Evolutionary conservation across 371 early-diverging fungal genomes (phyloP).

Genomic region (Rhizopus stolonifer): DNA sequence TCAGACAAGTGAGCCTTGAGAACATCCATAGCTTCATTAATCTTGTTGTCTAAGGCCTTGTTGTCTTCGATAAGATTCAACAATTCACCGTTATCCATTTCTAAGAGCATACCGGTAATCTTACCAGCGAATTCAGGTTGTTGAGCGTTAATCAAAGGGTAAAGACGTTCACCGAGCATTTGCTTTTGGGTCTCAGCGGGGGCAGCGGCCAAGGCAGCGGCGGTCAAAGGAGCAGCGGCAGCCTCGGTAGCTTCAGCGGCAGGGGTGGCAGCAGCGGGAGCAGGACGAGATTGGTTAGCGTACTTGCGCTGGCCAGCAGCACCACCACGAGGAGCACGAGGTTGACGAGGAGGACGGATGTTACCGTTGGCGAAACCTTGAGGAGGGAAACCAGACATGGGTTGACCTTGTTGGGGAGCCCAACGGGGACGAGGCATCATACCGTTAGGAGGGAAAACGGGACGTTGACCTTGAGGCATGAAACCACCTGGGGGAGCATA

Average conservation of each 20-base stretch:
- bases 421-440: constrained; percentile 56
- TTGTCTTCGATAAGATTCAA: constrained; percentile 73
- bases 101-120: constrained; percentile 93
- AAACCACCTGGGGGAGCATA: constrained; percentile 60
- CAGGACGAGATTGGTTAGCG: constrained; percentile 22
- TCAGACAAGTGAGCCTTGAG: constrained; percentile 76
- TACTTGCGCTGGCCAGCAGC: constrained; percentile 44
- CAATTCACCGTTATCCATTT: constrained; percentile 88
- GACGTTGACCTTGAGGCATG: constrained; percentile 58
- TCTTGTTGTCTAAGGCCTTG: constrained; percentile 59
- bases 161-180: constrained; percentile 84
- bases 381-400: constrained; percentile 31
- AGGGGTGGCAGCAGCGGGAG: constrained; percentile 27
- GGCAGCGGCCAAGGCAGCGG: constrained; percentile 69
- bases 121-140: constrained; percentile 77
- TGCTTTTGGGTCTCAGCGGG: constrained; percentile 79
- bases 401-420: constrained; percentile 50
- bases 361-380: constrained; percentile 19
- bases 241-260: constrained; percentile 8
- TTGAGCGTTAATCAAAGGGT: constrained; percentile 66
- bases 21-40: constrained; percentile 86
- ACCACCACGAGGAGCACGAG: constrained; percentile 31
- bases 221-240: constrained; percentile 50
- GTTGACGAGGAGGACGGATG: constrained; percentile 30
- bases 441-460: constrained; percentile 54